phyloP scores from a whole-genome alignment of 2,329 filamentous ascomycete genomes.

The Hypoxylon sp. region DNA sequence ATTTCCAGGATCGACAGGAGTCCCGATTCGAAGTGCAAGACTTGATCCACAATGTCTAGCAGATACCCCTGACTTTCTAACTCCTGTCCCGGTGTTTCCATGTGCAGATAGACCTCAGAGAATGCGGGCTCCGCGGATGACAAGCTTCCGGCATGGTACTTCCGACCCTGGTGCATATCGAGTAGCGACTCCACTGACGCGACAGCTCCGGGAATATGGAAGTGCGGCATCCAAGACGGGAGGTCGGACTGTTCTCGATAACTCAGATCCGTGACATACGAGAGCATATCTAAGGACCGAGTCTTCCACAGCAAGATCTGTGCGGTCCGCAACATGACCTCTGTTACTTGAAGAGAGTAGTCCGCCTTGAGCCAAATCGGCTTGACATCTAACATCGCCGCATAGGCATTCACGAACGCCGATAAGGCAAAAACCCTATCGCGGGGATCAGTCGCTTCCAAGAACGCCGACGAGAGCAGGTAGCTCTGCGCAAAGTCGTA shows the following conservation, averaged over 20 bases:
- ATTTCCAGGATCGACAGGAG: constrained; percentile 27
- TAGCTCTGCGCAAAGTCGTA: constrained; percentile 37
- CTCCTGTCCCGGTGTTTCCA: constrained; percentile 23
- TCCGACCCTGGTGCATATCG: constrained; percentile 33
- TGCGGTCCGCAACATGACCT: constrained; percentile 32
- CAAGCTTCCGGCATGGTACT: constrained; percentile 32
- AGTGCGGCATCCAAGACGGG: constrained; percentile 39
- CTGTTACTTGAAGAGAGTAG: constrained; percentile 30
- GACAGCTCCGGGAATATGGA: constrained; percentile 33
- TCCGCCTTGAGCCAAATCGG: constrained; percentile 37
- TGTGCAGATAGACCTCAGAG: constrained; percentile 26
- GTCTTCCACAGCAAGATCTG: constrained; percentile 36
- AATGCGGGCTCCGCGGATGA: constrained; percentile 16
- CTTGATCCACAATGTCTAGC: constrained; percentile 27
- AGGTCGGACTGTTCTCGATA: constrained; percentile 23
- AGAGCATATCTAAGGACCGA: constrained; percentile 34
- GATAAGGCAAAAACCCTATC: constrained; percentile 34
- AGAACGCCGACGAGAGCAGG: constrained; percentile 31
- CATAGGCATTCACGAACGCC: constrained; percentile 36
- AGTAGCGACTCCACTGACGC: constrained; percentile 32
- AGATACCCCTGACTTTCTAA: constrained; percentile 21
- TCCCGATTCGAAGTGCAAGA: constrained; percentile 32
- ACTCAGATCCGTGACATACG: constrained; percentile 28
- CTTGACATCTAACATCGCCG: constrained; percentile 2
- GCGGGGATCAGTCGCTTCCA: constrained; percentile 35